Evolutionary conservation across 2,329 filamentous ascomycete genomes (phyloP).

Genomic region (Stylonectria norvegica): DNA sequence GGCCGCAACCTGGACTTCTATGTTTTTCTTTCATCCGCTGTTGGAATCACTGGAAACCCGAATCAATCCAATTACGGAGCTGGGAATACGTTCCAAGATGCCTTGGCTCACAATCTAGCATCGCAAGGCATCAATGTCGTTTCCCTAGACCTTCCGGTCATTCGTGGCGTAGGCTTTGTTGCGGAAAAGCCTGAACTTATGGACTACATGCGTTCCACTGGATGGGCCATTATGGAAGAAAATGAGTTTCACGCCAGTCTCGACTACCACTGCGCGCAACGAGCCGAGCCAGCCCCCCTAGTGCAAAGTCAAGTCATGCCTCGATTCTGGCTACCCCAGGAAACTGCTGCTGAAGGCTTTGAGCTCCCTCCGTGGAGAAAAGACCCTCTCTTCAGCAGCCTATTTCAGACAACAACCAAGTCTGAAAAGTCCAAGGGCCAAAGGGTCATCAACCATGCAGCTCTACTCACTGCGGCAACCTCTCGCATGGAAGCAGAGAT

Average conservation of each 20-base stretch:
- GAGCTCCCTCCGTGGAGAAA: too few species aligned
- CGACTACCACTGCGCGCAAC: neutral
- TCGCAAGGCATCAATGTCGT: constrained; percentile 1
- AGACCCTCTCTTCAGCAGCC: too few species aligned
- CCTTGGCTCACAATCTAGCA: constrained; percentile 16
- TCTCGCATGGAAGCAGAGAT: too few species aligned
- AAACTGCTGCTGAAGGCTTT: too few species aligned
- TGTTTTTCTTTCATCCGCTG: constrained; percentile 34
- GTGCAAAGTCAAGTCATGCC: constrained; percentile 8
- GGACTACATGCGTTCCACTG: constrained; percentile 3
- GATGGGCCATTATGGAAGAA: too few species aligned
- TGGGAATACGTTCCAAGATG: constrained; percentile 31
- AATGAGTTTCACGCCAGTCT: constrained; percentile 6
- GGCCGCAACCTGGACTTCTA: constrained; percentile 35
- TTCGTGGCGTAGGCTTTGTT: constrained; percentile 24
- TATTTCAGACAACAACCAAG: constrained; percentile 3
- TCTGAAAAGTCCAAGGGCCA: neutral
- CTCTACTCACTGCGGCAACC: too few species aligned
- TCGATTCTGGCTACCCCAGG: too few species aligned
- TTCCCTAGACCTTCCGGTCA: constrained; percentile 18
- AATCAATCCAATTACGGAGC: constrained; percentile 40
- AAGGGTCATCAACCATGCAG: neutral
- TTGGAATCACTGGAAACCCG: constrained; percentile 31
- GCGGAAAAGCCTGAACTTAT: constrained; percentile 14
- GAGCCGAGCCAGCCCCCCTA: neutral